Evolutionary conservation across 768 basidiomycete genomes (phyloP).

Genomic region (Serendipita indica): DNA sequence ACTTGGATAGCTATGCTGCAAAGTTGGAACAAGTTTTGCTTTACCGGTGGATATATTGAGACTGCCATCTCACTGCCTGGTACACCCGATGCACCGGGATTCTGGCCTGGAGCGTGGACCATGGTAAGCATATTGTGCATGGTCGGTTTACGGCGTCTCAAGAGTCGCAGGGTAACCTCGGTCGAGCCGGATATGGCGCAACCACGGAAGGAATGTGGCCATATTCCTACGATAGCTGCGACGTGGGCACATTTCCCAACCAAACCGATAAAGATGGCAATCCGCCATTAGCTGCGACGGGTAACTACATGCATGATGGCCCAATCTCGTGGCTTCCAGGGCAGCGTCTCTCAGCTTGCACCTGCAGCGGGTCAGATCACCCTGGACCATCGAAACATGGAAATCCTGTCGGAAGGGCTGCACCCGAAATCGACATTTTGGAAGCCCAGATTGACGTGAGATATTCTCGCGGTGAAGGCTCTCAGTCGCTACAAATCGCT

Average conservation of each 20-base stretch:
- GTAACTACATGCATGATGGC: conserved; percentile 16
- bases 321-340: conserved; percentile 69
- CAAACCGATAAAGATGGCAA: conserved; percentile 48
- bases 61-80: conserved; percentile 16
- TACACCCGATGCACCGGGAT: conserved; percentile 13
- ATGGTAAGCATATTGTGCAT: conserved; percentile 18
- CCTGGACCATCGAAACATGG: conserved; percentile 20
- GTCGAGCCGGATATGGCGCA: conserved; percentile 17
- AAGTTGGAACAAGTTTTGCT: conserved; percentile 22
- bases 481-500: conserved; percentile 23
- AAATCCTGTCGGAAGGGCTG: conserved; percentile 19
- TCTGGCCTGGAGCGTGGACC: conserved; percentile 19
- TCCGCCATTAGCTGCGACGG: conserved; percentile 42
- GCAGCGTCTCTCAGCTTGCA: conserved; percentile 43
- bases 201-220: conserved; percentile 12
- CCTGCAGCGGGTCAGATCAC: conserved; percentile 26
- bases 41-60: conserved; percentile 18
- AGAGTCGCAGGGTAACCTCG: conserved; percentile 18
- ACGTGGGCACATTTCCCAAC: conserved; percentile 72
- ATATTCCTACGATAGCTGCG: conserved; percentile 37
- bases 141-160: too few species aligned
- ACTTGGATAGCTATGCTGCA: conserved; percentile 16
- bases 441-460: conserved; percentile 23
- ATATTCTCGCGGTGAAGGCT: conserved; percentile 19
- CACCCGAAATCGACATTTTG: conserved; percentile 26